These are phyloP conservation scores for Pneumocystis jirovecii DNA, from an alignment of 1,139 yeast species.

Conservation along the genomic window DNA sequence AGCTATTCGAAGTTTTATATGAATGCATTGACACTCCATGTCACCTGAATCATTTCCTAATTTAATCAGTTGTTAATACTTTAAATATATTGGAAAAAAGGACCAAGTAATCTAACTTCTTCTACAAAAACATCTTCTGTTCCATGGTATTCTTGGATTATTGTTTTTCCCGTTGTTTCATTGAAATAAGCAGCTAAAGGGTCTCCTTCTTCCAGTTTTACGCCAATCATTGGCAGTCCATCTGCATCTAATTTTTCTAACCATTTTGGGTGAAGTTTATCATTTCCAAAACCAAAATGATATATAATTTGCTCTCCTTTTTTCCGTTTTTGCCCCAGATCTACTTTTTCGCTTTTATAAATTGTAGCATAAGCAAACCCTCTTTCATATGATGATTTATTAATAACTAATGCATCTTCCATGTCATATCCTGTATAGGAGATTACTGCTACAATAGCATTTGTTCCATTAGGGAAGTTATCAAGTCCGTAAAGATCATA, in stretches of 20 bases:
- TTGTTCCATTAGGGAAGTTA: slow-evolving; percentile 95
- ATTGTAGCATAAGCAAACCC: slow-evolving; percentile 97
- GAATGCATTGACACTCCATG: slow-evolving; percentile 66
- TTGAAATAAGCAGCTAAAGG: slow-evolving; percentile 89
- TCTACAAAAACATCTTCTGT: slow-evolving; percentile 90
- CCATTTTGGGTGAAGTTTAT: slow-evolving; percentile 83
- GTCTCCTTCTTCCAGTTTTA: slow-evolving; percentile 82
- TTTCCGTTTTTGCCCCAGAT: slow-evolving; percentile 60
- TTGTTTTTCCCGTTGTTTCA: slow-evolving; percentile 81
- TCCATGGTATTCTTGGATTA: slow-evolving; percentile 83
- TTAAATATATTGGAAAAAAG: background rate
- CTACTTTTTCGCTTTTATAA: slow-evolving; percentile 85
- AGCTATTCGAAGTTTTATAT: slow-evolving; percentile 80
- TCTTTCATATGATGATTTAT: slow-evolving; percentile 92
- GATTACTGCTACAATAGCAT: slow-evolving; percentile 96
- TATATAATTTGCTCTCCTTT: slow-evolving; percentile 91
- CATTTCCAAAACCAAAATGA: slow-evolving; percentile 88
- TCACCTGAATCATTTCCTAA: slow-evolving; percentile 57
- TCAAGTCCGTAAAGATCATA: slow-evolving; percentile 97
- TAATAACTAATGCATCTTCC: slow-evolving; percentile 98
- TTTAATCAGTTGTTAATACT: background rate
- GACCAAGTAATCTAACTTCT: slow-evolving; percentile 63
- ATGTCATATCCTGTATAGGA: slow-evolving; percentile 98
- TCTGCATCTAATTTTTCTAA: slow-evolving; percentile 74
- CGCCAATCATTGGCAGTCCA: slow-evolving; percentile 86